Evolutionary conservation across 305 asterid species (phyloP).

Genomic region (Ilex paraguariensis): DNA sequence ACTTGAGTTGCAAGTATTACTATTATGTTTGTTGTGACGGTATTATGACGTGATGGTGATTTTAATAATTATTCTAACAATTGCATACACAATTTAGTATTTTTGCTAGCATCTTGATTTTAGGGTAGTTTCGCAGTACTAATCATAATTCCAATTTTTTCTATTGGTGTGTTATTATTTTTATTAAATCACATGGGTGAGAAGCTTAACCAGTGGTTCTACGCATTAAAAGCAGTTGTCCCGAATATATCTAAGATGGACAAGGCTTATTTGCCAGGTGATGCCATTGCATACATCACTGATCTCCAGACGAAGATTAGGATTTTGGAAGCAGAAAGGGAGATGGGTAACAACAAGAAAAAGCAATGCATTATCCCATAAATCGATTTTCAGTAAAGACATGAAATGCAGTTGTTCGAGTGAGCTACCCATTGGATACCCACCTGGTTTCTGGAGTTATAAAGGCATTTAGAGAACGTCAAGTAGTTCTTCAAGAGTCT

Average conservation of each 20-base stretch:
- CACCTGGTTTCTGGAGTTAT: constrained; percentile 73
- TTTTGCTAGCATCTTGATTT: too few relatives aligned
- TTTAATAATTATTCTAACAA: too few relatives aligned
- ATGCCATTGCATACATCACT: constrained; percentile 77
- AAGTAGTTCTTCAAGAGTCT: constrained; percentile 44
- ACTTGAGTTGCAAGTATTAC: too few relatives aligned
- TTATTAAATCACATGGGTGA: constrained; percentile 80
- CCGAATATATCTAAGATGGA: constrained; percentile 98
- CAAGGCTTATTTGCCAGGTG: constrained; percentile 91
- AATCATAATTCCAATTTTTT: too few relatives aligned
- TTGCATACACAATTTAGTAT: too few relatives aligned
- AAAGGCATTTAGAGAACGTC: constrained; percentile 60
- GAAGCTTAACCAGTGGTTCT: constrained; percentile 91
- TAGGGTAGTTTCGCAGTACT: too few relatives aligned
- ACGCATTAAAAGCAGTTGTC: constrained; percentile 85
- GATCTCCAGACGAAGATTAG: constrained; percentile 80
- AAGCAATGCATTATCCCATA: constrained; percentile 29
- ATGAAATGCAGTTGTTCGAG: constrained; percentile 52
- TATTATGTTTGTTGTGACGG: too few relatives aligned
- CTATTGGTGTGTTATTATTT: too few relatives aligned
- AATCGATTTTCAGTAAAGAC: constrained; percentile 63
- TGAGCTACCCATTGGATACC: constrained; percentile 58
- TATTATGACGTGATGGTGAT: too few relatives aligned
- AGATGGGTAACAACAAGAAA: constrained; percentile 18
- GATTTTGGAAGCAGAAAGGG: constrained; percentile 69